Evolutionary conservation across 2,329 filamentous ascomycete species (phyloP), one percentile per base, ranked within the genome.

Genomic region (Aphanocladium album): DNA sequence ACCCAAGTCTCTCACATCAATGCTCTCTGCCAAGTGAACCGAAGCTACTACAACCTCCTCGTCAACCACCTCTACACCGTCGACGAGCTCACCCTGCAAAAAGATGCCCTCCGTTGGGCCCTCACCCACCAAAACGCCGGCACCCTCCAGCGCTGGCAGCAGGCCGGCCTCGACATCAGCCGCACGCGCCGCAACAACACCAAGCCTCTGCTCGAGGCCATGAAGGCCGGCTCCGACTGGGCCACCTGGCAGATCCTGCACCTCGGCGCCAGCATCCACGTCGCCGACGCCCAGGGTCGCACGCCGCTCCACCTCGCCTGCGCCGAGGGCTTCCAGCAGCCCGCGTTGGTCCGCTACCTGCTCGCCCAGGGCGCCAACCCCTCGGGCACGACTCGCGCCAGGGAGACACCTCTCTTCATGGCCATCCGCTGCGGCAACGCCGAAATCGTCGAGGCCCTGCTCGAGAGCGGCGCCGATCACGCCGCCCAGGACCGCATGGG

Each of bases 1-100:
- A 16, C 47, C 27, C n/a, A 46, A 21, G 57, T 59, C 39, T 59
- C 57, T 7, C 49, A 59, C 39, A 59, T 59, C 47, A 59, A 59
- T 19, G 25, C 57, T 17, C 57, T 59, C 47, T 59, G 47, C 11
- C 57, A 59, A 19, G 57, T 59, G 37, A 41, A 59, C 27, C 57
- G 57, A n/a, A 30, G 47, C 57, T 59, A 59, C 49, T 59, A 59
- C 49, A 37, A 52, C 19, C 14, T 59, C n/a, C 57, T 59, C 49
- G 25, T 59, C 19, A 53, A 59, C 49, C 57, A 59, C 49, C 57
- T 59, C 47, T 59, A 59, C 49, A 59, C 49, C 25, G 57, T 59
- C 47, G 57, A 59, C 27, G 57, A 59, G 47, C 57, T 59, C 21
- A 59, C 57, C 19, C 49, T 59, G 2, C 57, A 59, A 33, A 59